Evolutionary conservation across 768 basidiomycete genomes (phyloP), one percentile per base, ranked within the genome.

Genomic region (Kwoniella heveanensis): DNA sequence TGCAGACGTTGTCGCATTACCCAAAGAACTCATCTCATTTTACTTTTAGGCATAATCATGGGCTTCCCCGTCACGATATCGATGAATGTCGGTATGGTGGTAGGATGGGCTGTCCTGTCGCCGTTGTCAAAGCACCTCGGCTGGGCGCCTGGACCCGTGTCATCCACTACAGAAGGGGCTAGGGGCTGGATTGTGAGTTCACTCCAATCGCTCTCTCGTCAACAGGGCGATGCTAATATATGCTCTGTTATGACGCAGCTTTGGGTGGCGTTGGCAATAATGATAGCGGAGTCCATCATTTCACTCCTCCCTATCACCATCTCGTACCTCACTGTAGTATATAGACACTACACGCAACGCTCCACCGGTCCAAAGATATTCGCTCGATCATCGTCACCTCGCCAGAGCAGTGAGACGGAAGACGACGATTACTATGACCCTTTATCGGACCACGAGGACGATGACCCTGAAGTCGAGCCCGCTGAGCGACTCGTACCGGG

Each of bases 11-110:
- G n/a, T n/a, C n/a, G n/a, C n/a, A n/a, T n/a, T n/a, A n/a, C n/a
- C n/a, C n/a, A n/a, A n/a, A n/a, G n/a, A n/a, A n/a, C n/a, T n/a
- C 21, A 54, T 60, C 67, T 61, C 2, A 56, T 19, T 6, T 30
- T 7, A 5, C 30, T 27, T 29, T 0, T 55, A 88, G 90, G 92
- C 5, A 92, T 97, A 64, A 97, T 97, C 71, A 98, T 98, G 95
- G 95, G 94, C 3, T 91, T 94, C 72, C 90, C 92, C 0, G 95
- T 92, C 0, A 94, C 94, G 0, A 72, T 94, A 36, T 90, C 90
- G 76, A 97, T 98, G 94, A 94, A 88, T 69, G 79, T 92, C 62
- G 93, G 95, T 27, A 97, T 96, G 95, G 68, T 97, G n/a, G 87
- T 90, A 10, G 95, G 95, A 9, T 98, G 95, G 95, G 94, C 86